These are phyloP conservation scores for Physaria fendleri DNA, from an alignment of 345 rosid species.

Conservation along the genomic window DNA sequence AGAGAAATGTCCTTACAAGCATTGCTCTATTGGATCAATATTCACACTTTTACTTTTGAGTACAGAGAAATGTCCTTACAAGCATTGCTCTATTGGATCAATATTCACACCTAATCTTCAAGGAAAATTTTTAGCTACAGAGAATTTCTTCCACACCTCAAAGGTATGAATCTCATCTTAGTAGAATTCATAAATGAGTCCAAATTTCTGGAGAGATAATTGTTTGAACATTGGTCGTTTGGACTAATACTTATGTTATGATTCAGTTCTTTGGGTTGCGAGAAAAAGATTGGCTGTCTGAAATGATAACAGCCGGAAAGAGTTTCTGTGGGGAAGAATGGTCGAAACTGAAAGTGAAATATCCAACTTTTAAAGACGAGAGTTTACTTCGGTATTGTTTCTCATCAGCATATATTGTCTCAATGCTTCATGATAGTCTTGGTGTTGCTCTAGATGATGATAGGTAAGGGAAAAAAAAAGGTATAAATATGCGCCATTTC, in stretches of 20 bases:
- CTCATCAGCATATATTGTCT: conserved; percentile 84
- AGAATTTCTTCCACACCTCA: conserved; percentile 79
- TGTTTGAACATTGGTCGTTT: neutral
- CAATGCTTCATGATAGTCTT: conserved; percentile 84
- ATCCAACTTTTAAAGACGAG: conserved; percentile 51
- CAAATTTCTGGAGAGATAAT: neutral
- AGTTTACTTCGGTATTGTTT: conserved; percentile 69
- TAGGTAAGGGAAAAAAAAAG: conserved; percentile 45
- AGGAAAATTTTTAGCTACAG: conserved; percentile 82
- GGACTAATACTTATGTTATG: conserved; percentile 8
- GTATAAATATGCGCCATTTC: neutral
- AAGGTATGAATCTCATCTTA: conserved; percentile 41
- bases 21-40: conserved; percentile 66
- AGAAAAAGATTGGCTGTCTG: conserved; percentile 52
- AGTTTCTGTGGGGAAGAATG: conserved; percentile 79
- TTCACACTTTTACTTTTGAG: conserved; percentile 52
- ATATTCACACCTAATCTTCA: conserved; percentile 68
- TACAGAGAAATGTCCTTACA: conserved; percentile 60
- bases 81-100: conserved; percentile 66
- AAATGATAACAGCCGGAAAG: conserved; percentile 54
- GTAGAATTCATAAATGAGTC: neutral
- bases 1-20: conserved; percentile 62
- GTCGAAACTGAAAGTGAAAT: conserved; percentile 53
- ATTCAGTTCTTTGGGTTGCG: conserved; percentile 68
- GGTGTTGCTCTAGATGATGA: conserved; percentile 57